A percentile compares a stretch with the other conserved stretches of the same genome.
These are phyloP conservation scores for Tolypocladium cylindrosporum DNA, from an alignment of 2,329 filamentous ascomycete species.

Conservation along the genomic window DNA sequence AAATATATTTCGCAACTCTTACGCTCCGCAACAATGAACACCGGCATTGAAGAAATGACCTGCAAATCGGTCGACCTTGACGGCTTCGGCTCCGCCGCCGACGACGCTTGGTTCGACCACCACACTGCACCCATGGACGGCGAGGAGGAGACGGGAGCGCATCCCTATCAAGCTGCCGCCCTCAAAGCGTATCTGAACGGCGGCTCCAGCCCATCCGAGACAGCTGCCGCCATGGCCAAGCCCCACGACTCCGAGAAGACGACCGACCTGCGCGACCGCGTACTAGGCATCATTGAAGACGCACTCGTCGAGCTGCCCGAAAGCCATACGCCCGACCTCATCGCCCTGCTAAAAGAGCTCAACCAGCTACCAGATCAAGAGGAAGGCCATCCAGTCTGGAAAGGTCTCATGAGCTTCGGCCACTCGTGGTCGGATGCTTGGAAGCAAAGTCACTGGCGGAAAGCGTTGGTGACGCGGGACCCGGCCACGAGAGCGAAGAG, in stretches of 20 bases:
- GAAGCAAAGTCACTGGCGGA: not conserved
- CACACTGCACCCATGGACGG: not conserved
- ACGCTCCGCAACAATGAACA: not conserved
- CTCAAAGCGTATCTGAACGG: not conserved
- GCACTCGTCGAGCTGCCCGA: not conserved
- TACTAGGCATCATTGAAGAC: not conserved
- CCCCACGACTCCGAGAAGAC: not conserved
- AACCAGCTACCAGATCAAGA: not conserved
- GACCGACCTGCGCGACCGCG: not conserved
- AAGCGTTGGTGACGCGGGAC: not conserved
- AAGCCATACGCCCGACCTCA: not conserved
- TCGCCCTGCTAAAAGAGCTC: not conserved
- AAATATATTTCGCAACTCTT: not conserved
- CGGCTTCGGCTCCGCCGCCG: not conserved
- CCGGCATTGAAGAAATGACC: not conserved
- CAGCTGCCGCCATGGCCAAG: not conserved
- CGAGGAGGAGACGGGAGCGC: not conserved
- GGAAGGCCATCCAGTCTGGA: not conserved
- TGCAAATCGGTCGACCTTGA: not conserved
- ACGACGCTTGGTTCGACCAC: not conserved
- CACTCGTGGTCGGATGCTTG: not conserved
- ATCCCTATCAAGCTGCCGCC: not conserved
- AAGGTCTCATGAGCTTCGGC: not conserved
- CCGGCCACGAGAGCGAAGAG: not conserved
- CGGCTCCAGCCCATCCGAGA: not conserved